phyloP scores from a whole-genome alignment of 1,139 yeast species.

The Arxiozyma slooffiae region DNA sequence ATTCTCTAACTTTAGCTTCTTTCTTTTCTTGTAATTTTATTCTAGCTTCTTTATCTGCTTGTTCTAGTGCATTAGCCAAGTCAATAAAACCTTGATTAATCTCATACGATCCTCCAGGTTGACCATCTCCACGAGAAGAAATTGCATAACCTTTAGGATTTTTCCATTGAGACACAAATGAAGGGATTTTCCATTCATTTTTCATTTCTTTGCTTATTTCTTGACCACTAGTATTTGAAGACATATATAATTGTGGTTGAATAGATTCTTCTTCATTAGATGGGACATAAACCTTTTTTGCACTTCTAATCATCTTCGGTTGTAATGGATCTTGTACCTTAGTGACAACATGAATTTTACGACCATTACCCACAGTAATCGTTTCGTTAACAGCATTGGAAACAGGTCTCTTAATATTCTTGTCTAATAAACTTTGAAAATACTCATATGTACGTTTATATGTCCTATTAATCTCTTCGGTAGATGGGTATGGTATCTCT shows the following conservation, averaged over 20 bases:
- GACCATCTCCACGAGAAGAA: constrained; percentile 53
- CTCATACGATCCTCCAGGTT: constrained; percentile 30
- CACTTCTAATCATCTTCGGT: constrained; percentile 62
- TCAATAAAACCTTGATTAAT: constrained; percentile 55
- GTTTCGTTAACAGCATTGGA: constrained; percentile 39
- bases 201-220: constrained; percentile 56
- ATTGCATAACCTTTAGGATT: constrained; percentile 87
- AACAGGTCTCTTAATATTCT: constrained; percentile 15
- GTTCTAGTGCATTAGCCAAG: constrained; percentile 61
- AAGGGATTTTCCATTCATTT: constrained; percentile 79
- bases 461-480: constrained; percentile 34
- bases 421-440: constrained; percentile 36
- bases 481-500: constrained; percentile 34
- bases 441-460: constrained; percentile 41
- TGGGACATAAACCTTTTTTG: constrained; percentile 51
- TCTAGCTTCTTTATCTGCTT: constrained; percentile 67
- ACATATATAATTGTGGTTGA: constrained; percentile 30
- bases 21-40: constrained; percentile 57
- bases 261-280: constrained; percentile 3
- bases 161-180: constrained; percentile 92
- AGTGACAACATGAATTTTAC: constrained; percentile 41
- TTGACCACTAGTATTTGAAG: constrained; percentile 22
- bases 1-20: constrained; percentile 44
- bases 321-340: constrained; percentile 73
- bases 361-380: constrained; percentile 25